phyloP scores from a whole-genome alignment of 352 stramenopile species.

The Pythium oligandrum region DNA sequence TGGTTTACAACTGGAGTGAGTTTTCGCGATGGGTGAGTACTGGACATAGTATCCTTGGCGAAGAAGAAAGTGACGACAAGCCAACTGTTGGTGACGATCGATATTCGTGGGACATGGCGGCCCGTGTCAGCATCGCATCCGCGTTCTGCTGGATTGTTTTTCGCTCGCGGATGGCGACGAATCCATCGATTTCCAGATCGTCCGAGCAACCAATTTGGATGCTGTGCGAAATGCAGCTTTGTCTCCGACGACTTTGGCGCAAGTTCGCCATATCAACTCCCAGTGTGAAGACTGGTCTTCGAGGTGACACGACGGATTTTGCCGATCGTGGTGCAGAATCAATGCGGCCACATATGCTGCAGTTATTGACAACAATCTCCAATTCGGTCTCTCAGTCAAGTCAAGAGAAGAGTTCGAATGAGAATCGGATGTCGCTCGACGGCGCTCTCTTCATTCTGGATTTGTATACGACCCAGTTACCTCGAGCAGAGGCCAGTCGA shows the following conservation, averaged over 20 bases:
- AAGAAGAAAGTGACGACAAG: constrained; percentile 3
- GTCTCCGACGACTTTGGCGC: constrained; percentile 13
- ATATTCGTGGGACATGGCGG: constrained; percentile 10
- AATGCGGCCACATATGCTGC: too few relatives aligned
- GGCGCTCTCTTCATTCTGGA: constrained; percentile 3
- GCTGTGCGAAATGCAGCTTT: constrained; percentile 15
- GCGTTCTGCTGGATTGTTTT: constrained; percentile 15
- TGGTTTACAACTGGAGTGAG: constrained; percentile 7
- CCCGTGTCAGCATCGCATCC: constrained; percentile 11
- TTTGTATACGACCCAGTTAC: constrained; percentile 1
- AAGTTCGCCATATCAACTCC: constrained; percentile 11
- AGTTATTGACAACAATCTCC: too few relatives aligned
- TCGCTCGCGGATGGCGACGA: not conserved
- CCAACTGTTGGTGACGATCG: constrained; percentile 10
- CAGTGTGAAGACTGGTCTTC: too few relatives aligned
- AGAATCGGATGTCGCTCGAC: constrained; percentile 1
- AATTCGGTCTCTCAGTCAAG: too few relatives aligned
- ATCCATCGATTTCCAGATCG: too few relatives aligned
- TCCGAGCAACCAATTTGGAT: constrained; percentile 2
- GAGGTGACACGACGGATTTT: too few relatives aligned
- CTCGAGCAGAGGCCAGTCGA: constrained; percentile 1
- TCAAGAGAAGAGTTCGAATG: not conserved
- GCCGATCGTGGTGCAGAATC: too few relatives aligned
- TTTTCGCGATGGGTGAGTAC: constrained; percentile 16
- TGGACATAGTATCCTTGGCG: not conserved